phyloP scores from a whole-genome alignment of 768 basidiomycete species.

The Suillus luteus region DNA sequence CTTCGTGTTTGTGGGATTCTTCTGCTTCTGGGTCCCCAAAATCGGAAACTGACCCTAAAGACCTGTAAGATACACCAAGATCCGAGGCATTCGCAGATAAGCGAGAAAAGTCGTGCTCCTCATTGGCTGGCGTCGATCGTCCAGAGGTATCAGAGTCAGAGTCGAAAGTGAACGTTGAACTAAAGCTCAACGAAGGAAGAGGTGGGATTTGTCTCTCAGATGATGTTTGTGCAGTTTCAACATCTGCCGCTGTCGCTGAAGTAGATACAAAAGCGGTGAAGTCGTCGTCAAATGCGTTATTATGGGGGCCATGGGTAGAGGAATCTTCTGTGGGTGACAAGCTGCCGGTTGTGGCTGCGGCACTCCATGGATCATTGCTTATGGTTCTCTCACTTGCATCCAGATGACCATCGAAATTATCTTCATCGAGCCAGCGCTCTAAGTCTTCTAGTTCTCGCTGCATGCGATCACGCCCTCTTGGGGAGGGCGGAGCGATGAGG shows the following conservation, averaged over 20 bases:
- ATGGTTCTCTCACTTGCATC: slow-evolving; percentile 21
- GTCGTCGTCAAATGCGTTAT: slow-evolving; percentile 69
- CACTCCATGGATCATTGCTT: slow-evolving; percentile 43
- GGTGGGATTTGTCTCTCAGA: slow-evolving; percentile 13
- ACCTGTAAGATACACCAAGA: slow-evolving; percentile 43
- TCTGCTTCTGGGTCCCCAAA: slow-evolving; percentile 48
- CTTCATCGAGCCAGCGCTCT: slow-evolving; percentile 62
- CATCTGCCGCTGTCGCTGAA: slow-evolving; percentile 28
- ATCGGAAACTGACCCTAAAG: slow-evolving; percentile 62
- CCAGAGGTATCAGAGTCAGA: slow-evolving; percentile 21
- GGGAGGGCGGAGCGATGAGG: slow-evolving; percentile 7
- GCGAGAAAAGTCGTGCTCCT: slow-evolving; percentile 23
- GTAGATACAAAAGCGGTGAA: slow-evolving; percentile 77
- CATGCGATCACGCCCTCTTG: slow-evolving; percentile 37
- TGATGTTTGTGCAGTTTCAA: slow-evolving; percentile 4
- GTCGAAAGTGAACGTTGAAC: slow-evolving; percentile 32
- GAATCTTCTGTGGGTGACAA: slow-evolving; percentile 26
- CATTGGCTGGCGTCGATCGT: slow-evolving; percentile 27
- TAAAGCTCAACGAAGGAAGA: slow-evolving; percentile 23
- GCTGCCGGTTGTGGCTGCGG: slow-evolving; percentile 33
- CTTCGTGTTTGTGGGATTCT: slow-evolving; percentile 19
- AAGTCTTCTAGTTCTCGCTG: slow-evolving; percentile 59
- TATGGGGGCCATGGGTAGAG: slow-evolving; percentile 34
- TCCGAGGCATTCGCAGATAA: slow-evolving; percentile 18
- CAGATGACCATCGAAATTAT: slow-evolving; percentile 23